phyloP scores from a whole-genome alignment of 768 basidiomycete genomes.

The Paxillus rubicundulus region DNA sequence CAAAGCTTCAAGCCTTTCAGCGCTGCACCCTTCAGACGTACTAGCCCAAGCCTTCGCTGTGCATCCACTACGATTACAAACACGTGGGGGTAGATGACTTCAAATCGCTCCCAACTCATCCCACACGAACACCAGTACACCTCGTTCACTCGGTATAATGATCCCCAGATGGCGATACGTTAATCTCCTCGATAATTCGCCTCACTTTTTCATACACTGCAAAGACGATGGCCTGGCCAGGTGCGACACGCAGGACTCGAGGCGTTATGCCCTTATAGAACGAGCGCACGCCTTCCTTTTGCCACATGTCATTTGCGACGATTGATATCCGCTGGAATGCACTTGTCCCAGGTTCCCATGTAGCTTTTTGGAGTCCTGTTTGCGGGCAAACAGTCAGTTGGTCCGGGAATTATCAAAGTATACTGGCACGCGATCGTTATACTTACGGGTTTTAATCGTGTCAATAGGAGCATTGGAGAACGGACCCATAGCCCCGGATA shows the following conservation, averaged over 20 bases:
- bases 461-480: constrained; percentile 97
- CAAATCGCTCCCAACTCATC: background rate
- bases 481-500: constrained; percentile 97
- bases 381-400: constrained; percentile 1
- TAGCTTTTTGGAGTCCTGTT: constrained; percentile 81
- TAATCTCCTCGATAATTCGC: constrained; percentile 65
- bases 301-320: constrained; percentile 94
- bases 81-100: background rate
- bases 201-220: constrained; percentile 94
- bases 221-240: constrained; percentile 96
- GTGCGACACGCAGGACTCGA: constrained; percentile 91
- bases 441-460: constrained; percentile 90
- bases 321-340: constrained; percentile 75
- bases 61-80: background rate
- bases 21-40: too few relatives aligned
- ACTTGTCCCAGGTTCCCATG: constrained; percentile 67
- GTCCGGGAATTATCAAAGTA: constrained; percentile 1
- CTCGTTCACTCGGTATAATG: constrained; percentile 64
- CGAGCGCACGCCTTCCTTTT: constrained; percentile 77
- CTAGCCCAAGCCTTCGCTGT: background rate
- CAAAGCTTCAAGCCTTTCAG: too few relatives aligned
- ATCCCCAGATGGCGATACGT: constrained; percentile 52
- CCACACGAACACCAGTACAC: background rate
- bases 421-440: background rate
- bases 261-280: constrained; percentile 99